Percentiles rank a stretch among this genome's conserved stretches.
These are phyloP conservation scores for Neurospora africana DNA, from an alignment of 495 filamentous ascomycete genomes.

Conservation along the genomic window DNA sequence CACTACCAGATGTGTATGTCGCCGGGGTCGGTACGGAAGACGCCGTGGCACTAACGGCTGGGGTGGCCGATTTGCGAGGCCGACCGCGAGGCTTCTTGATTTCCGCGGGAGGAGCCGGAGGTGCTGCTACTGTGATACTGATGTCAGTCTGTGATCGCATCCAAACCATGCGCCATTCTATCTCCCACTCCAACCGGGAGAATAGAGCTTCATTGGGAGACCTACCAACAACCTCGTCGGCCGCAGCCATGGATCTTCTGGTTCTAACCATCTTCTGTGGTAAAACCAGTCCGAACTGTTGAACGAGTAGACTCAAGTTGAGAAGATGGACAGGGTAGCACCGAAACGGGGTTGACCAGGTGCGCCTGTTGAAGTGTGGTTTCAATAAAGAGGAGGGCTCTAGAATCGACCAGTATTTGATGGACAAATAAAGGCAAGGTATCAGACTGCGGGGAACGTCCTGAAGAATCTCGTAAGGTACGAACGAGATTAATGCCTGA, in stretches of 20 bases:
- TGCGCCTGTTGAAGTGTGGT: neutral
- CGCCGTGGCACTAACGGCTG: slow-evolving; percentile 5
- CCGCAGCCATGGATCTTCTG: slow-evolving; percentile 15
- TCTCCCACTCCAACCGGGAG: neutral
- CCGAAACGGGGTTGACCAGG: neutral
- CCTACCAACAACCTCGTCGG: slow-evolving; percentile 12
- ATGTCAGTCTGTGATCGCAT: neutral
- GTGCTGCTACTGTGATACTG: slow-evolving; percentile 1
- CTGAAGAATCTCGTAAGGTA: neutral
- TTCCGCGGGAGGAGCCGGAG: neutral
- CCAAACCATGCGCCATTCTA: neutral
- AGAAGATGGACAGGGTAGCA: neutral
- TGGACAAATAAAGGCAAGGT: neutral
- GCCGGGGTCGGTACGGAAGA: slow-evolving; percentile 30
- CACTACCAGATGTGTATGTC: slow-evolving; percentile 39
- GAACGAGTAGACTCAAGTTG: neutral
- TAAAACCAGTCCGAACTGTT: neutral
- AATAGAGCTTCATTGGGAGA: neutral
- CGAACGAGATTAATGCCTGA: neutral
- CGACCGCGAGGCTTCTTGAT: slow-evolving; percentile 5
- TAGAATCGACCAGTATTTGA: neutral
- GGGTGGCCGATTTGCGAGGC: slow-evolving; percentile 3
- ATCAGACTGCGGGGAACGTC: neutral
- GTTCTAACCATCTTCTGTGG: slow-evolving; percentile 12
- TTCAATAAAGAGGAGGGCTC: neutral